Base-by-base conservation (phyloP, 1,284 basidiomycete genomes). In the Exobasidium cylindrosporum region DNA sequence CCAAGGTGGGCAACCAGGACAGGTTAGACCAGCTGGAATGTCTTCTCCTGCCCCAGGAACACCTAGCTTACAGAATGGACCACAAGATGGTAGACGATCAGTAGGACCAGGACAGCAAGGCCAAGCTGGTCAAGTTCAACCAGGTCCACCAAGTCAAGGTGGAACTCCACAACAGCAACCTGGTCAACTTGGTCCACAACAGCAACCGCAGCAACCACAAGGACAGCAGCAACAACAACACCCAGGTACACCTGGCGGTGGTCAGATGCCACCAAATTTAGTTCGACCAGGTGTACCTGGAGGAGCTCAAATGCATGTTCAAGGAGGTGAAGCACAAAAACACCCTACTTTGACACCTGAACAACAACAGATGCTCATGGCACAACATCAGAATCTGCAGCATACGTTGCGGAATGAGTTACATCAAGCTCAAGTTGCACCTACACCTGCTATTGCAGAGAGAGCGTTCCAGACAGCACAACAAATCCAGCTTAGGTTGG, bases 341-440 rank as follows among this genome's bases (percentile, higher is more conserved):
- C 53, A 55, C 30, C 53, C 53, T 23, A 26, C n/a, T 17, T 71
- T 74, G 13, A 73, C 68, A 17, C 64, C 66, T 31, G 70, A 76
- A 49, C 74, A 76, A 66, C 72, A 72, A 43, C 72, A 74, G 52
- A 64, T 70, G 66, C 67, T 76, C 11, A 62, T 76, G 62, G 66
- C 67, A 45, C 74, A 76, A 58, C 73, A 68, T 65, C 70, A 72
- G 35, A 63, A 57, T 45, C 66, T 76, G 23, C 74, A 76, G 29
- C 68, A 67, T 0, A 70, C 70, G 5, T 67, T 73, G 52, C 68
- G 70, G 35, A 68, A 68, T 32, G 74, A 76, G 43, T 72, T 72
- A 70, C 68, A 74, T 63, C 73, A 76, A 57, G 74, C 74, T 3
- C 74, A 76, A 57, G 68, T 64, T 30, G 70, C 72, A 1, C 70